Base-by-base conservation (phyloP, 139 green algal genomes). In the Micractinium sp. region DNA sequence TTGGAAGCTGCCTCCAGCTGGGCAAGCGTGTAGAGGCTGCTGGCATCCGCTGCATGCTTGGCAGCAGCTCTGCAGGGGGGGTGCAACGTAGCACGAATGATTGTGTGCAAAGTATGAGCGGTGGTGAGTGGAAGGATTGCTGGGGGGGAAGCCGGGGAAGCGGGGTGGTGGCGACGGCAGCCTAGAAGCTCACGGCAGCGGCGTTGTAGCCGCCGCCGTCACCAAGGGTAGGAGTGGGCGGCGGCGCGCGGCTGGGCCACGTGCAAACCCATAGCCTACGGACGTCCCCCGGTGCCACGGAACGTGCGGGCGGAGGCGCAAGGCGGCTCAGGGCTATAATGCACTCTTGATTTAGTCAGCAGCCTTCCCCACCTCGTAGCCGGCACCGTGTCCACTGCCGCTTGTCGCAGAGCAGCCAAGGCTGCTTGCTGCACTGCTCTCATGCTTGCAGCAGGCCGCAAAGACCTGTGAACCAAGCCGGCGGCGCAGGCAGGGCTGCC, bases 11-110 rank as follows among this genome's bases (percentile, higher is more conserved):
- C 56, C 78, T 91, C 63, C 38, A 91, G 88, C 73, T 91, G 88
- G n/a, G 88, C 88, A 31, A 91, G 63, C n/a, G 88, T 89, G 88
- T 86, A 88, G 27, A 88, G 36, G 25, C 71, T 67, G 81, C 67
- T 82, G 47, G 13, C 7, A 33, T 82, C 85, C 29, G 39, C 41
- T 36, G 38, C 63, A 56, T 56, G 47, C 47, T 56, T 67, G 25
- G 38, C 60, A 7, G 67, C 83, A 3, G 83, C 67, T 38, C 83
- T 87, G 83, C 83, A 25, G 7, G 73, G 73, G 35, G 67, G 23
- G 23, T 56, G 47, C 7, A 56, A 56, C 9, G 47, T 56, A 9
- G 47, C 47, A 56, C 7, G 47, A 9, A 56, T 16, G 7, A 56
- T 56, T 9, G 23, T 33, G 71, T 38, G 38, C 38, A 53, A 35